Evolutionary conservation across 2,329 filamentous ascomycete species (phyloP).

Genomic region (Rhynchosporium graminicola): DNA sequence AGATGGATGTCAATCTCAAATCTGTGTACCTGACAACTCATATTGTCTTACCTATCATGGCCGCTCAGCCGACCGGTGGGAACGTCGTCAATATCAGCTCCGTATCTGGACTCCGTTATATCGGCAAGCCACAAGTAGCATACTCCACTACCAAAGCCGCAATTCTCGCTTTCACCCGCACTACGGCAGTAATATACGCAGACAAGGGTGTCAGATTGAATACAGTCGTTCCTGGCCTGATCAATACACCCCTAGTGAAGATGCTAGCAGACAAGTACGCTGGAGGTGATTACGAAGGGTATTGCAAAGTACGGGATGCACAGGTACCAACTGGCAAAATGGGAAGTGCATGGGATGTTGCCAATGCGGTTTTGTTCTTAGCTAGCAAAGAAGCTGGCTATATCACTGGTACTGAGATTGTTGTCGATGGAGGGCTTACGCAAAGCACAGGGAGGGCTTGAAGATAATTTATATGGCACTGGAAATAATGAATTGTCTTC

Average conservation of each 20-base stretch:
- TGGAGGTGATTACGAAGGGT: slow-evolving; percentile 49
- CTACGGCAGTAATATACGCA: slow-evolving; percentile 53
- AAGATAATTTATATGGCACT: neutral
- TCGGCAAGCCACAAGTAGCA: slow-evolving; percentile 53
- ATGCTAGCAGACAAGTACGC: slow-evolving; percentile 49
- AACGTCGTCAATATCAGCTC: slow-evolving; percentile 51
- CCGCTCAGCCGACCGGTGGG: slow-evolving; percentile 46
- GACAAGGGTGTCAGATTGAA: slow-evolving; percentile 51
- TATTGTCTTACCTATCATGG: slow-evolving; percentile 55
- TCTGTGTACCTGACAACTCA: slow-evolving; percentile 56
- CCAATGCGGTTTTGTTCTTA: slow-evolving; percentile 56
- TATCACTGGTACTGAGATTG: slow-evolving; percentile 56
- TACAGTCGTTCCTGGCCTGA: slow-evolving; percentile 56
- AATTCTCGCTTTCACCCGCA: slow-evolving; percentile 52
- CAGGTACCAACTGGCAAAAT: slow-evolving; percentile 62
- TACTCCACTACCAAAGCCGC: slow-evolving; percentile 55
- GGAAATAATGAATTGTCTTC: neutral
- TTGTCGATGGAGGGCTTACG: slow-evolving; percentile 51
- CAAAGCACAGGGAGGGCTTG: slow-evolving; percentile 42
- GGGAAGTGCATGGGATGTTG: slow-evolving; percentile 60
- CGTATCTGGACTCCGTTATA: slow-evolving; percentile 55
- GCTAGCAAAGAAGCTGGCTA: slow-evolving; percentile 58
- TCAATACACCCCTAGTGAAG: slow-evolving; percentile 54
- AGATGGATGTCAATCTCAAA: slow-evolving; percentile 58
- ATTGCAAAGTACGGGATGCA: slow-evolving; percentile 51